Evolutionary conservation across 1,284 basidiomycete genomes (phyloP).

Genomic region (Rhodotorula sp.): DNA sequence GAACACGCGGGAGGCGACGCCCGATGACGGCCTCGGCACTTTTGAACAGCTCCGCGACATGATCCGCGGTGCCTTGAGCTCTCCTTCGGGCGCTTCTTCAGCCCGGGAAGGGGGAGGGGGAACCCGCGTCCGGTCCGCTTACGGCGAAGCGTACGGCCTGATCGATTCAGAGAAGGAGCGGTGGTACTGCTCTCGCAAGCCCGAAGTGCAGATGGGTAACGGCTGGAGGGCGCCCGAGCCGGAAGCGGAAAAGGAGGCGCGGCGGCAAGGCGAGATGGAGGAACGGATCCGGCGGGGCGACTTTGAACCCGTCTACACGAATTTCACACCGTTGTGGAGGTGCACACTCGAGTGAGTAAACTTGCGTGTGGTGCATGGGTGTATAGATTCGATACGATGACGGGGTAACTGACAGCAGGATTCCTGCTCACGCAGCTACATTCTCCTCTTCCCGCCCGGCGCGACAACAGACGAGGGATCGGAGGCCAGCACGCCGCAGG

Average conservation of each 20-base stretch:
- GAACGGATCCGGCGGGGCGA: slow-evolving; percentile 29
- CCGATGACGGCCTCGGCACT: slow-evolving; percentile 69
- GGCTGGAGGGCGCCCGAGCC: slow-evolving; percentile 13
- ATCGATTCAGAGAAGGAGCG: slow-evolving; percentile 10
- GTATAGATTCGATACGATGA: not conserved
- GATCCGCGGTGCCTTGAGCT: slow-evolving; percentile 46
- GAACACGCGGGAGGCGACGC: slow-evolving; percentile 64
- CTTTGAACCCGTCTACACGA: slow-evolving; percentile 35
- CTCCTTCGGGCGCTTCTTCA: slow-evolving; percentile 2
- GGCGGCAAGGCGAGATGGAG: slow-evolving; percentile 14
- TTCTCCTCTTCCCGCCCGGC: slow-evolving; percentile 31
- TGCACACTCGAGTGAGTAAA: slow-evolving; percentile 37
- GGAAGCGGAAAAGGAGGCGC: slow-evolving; percentile 6
- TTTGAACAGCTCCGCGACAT: slow-evolving; percentile 61
- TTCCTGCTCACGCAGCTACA: slow-evolving; percentile 24
- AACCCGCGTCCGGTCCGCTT: slow-evolving; percentile 19
- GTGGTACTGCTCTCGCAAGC: slow-evolving; percentile 31
- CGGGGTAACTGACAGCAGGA: no score
- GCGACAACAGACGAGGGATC: not conserved
- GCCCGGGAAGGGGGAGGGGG: not conserved
- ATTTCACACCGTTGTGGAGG: slow-evolving; percentile 44
- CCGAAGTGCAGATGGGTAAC: slow-evolving; percentile 33
- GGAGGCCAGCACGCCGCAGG: not conserved
- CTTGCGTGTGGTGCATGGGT: not conserved
- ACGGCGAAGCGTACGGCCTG: slow-evolving; percentile 35